Base-by-base conservation (phyloP, 257 asterid species). In the Ilex aquifolium region DNA sequence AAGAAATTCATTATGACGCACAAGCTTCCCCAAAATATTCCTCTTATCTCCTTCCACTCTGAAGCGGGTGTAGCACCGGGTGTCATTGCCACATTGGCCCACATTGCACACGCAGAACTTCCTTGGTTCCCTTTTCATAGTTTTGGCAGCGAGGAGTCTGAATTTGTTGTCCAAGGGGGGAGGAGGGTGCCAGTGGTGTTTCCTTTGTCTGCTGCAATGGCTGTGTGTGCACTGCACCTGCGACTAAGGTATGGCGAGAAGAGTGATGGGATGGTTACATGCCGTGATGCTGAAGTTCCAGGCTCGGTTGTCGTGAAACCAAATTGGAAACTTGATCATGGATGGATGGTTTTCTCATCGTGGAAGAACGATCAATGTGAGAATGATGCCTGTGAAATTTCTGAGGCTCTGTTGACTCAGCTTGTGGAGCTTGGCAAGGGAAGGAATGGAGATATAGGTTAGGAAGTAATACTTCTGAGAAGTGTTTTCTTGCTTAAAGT, bases 201-300 rank as follows among this genome's bases (percentile, higher is more conserved):
- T n/a, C 98, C 98, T 3, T 84, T 85, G 39, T 87, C 95, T 14
- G 97, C 97, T 1, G 87, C 77, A 31, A 71, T 87, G 85, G 93
- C 95, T 13, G 70, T 87, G 7, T 78, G 82, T 0, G 88, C 97
- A 14, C 95, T 87, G 61, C 97, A 87, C 70, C 75, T 92, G 57
- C 83, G 76, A 64, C 77, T 92, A 10, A 77, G 97, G 50, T 92
- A 92, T 2, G 97, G 97, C 4, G 96, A 92, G 83, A 92, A 83
- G 86, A 92, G 98, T 13, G 98, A 92, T n/a, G 98, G 96, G 14
- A 77, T 92, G 14, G 96, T 92, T 39, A 87, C 96, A 0, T 89
- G 98, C 58, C 88, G 98, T 2, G 98, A 89, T 68, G 98, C 98
- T 50, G 91, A 87, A 76, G 97, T 89, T 65, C 97, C 97, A 0